Evolutionary conservation across 345 rosid species (phyloP).

Genomic region (Arabidopsis arenosa): DNA sequence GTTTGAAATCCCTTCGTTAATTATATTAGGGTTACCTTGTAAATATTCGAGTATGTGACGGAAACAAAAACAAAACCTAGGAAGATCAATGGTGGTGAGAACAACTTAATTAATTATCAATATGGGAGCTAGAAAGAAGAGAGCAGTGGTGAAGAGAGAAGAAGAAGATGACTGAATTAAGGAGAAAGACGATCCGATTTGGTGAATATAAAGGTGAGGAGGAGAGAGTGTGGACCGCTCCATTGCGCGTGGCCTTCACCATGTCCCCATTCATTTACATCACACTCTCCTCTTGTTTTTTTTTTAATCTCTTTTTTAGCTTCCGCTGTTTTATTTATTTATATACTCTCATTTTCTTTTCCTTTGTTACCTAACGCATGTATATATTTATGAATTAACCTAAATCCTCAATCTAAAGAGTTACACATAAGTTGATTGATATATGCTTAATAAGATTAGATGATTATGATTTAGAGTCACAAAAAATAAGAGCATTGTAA

Average conservation of each 20-base stretch:
- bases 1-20: background rate
- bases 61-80: too few relatives aligned
- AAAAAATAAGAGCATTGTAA: too few relatives aligned
- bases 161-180: conserved; percentile 20
- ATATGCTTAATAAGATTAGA: too few relatives aligned
- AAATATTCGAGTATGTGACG: background rate
- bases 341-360: background rate
- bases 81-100: background rate
- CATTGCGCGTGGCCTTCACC: conserved; percentile 73
- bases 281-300: conserved; percentile 43
- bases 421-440: too few relatives aligned
- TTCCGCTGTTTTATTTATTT: background rate
- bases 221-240: conserved; percentile 63
- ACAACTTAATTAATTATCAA: background rate
- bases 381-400: too few relatives aligned
- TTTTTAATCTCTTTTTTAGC: too few relatives aligned
- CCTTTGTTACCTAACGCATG: too few relatives aligned
- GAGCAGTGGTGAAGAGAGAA: background rate
- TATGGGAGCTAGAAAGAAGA: background rate
- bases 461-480: too few relatives aligned
- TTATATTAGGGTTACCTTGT: conserved; percentile 20
- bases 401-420: too few relatives aligned
- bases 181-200: conserved; percentile 25
- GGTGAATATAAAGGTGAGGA: conserved; percentile 34
- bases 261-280: conserved; percentile 64